phyloP scores from a whole-genome alignment of 2,329 filamentous ascomycete genomes.

The Aureobasidium sp. region DNA sequence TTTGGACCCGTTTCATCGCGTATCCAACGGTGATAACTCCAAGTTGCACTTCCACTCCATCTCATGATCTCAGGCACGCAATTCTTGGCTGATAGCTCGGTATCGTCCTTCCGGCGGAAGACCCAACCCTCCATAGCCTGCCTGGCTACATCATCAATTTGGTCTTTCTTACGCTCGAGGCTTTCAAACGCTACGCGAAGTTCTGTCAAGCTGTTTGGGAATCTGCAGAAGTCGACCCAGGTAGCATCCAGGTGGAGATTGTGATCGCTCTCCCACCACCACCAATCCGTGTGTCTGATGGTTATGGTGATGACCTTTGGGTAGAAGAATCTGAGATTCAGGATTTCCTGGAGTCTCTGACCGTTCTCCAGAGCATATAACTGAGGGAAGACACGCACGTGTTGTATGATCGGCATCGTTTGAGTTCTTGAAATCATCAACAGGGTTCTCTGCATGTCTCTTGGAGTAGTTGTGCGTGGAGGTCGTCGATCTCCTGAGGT shows the following conservation, averaged over 20 bases:
- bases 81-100: conserved; percentile 20
- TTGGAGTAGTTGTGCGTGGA: conserved; percentile 1
- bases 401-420: conserved; percentile 1
- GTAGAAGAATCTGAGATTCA: conserved; percentile 20
- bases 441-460: conserved; percentile 5
- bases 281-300: conserved; percentile 32
- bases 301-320: conserved; percentile 26
- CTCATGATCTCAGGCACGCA: conserved; percentile 21
- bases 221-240: conserved; percentile 21
- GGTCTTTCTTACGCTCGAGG: conserved; percentile 37
- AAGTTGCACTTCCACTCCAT: conserved; percentile 43
- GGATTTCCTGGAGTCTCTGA: conserved; percentile 15
- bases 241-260: conserved; percentile 21
- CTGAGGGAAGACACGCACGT: conserved; percentile 15
- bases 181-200: conserved; percentile 44
- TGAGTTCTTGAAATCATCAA: not conserved
- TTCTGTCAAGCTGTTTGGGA: conserved; percentile 21
- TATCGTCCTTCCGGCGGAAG: conserved; percentile 26
- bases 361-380: conserved; percentile 12
- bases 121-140: conserved; percentile 31
- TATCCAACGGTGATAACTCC: conserved; percentile 33
- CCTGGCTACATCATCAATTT: conserved; percentile 40
- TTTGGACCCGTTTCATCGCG: conserved; percentile 36
- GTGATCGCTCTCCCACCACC: conserved; percentile 28
- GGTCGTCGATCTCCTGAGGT: conserved; percentile 2